phyloP scores from a whole-genome alignment of 306 rosid species.

The Malus sylvestris region DNA sequence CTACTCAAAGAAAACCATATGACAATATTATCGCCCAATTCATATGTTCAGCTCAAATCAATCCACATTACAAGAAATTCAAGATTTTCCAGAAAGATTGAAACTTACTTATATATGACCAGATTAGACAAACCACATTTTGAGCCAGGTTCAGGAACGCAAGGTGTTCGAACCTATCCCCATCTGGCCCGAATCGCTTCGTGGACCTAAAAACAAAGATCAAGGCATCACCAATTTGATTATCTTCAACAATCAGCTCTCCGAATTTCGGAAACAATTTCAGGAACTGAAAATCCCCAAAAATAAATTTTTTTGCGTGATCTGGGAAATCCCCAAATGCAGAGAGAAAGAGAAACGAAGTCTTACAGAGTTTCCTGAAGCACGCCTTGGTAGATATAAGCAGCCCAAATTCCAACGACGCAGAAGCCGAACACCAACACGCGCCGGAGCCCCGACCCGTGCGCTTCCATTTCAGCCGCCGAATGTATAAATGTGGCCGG shows the following conservation, averaged over 20 bases:
- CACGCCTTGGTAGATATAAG: constrained; percentile 91
- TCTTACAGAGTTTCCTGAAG: constrained; percentile 92
- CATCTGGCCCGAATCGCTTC: constrained; percentile 76
- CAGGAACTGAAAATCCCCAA: background rate
- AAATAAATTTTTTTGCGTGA: background rate
- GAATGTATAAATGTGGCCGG: constrained; percentile 20
- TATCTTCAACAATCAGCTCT: background rate
- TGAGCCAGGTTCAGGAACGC: constrained; percentile 88
- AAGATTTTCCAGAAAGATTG: background rate
- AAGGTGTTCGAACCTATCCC: constrained; percentile 77
- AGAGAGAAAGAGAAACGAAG: background rate
- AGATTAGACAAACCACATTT: constrained; percentile 81
- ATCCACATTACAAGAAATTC: background rate
- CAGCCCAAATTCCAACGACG: constrained; percentile 89
- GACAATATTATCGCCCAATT: background rate
- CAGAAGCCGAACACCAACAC: constrained; percentile 66
- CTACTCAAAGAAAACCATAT: constrained; percentile 29
- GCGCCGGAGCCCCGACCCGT: constrained; percentile 71
- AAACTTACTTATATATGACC: constrained; percentile 85
- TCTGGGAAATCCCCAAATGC: background rate
- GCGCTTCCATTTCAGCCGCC: constrained; percentile 62
- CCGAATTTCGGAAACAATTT: background rate
- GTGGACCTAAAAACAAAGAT: constrained; percentile 57
- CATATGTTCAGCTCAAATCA: background rate
- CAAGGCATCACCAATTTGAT: background rate